Evolutionary conservation across 2,329 filamentous ascomycete genomes (phyloP), one percentile per base, ranked within the genome.

Genomic region (Kalmusia sp.): DNA sequence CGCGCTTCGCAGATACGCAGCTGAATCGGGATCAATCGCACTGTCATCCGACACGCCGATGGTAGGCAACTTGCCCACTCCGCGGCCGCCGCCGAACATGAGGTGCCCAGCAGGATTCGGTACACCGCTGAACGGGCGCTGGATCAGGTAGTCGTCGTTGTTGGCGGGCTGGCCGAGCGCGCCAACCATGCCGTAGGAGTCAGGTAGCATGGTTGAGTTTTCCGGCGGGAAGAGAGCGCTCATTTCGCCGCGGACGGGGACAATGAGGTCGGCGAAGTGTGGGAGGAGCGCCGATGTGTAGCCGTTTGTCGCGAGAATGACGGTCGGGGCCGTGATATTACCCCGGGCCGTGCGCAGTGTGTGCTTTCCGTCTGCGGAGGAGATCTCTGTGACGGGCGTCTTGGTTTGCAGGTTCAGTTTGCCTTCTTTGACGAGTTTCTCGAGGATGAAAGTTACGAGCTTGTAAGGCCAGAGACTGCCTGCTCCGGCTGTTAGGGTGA

Each of bases 381-480:
- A 63, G n/a, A 72, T 70, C 15, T 70, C 57, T 3, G 68, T 67
- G 1, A 86, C 89, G 0, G 89, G 84, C 14, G 90, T 93, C 52
- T 82, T 85, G 5, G 89, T 92, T 73, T 93, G 90, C 22, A 93
- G 78, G 64, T 92, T 92, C 65, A 92, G 86, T 8, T 67, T 70
- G 2, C 69, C 74, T 1, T 72, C 70, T 15, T 78, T 73, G 6
- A 83, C 64, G 0, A 91, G 80, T 7, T 77, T 72, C 67, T 90
- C 85, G 1, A 96, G 76, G 0, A 93, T 80, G 74, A 86, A 88
- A 1, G 86, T 79, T 2, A 96, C 87, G 15, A 96, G 83, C 75
- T 95, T 96, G 73, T 96, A 96, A 0, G 92, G 92, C 89, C 89
- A 93, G 39, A 91, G 70, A 61, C 85, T 86, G 0, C 87, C 89